Conservation (phyloP, 2,329 filamentous ascomycete genomes). For the Mycogone perniciosa region DNA sequence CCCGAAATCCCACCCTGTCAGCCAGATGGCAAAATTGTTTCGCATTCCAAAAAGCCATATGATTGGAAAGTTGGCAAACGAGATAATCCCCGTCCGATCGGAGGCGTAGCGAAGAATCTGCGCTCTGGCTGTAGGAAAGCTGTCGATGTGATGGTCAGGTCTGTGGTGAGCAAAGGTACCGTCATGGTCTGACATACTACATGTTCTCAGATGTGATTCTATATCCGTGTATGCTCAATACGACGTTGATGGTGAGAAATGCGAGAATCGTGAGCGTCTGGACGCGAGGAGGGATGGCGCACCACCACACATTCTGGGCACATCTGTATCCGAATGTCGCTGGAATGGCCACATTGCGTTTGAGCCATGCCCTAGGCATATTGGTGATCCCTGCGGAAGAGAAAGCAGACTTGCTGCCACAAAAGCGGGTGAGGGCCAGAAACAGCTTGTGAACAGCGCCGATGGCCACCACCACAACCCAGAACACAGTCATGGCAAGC, state of each 20-base stretch:
- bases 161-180: neutral
- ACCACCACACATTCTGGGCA: constrained; percentile 39
- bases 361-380: constrained; percentile 22
- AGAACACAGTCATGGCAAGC: constrained; percentile 34
- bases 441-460: constrained; percentile 29
- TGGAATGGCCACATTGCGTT: constrained; percentile 30
- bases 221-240: constrained; percentile 32
- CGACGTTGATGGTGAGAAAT: constrained; percentile 35
- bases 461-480: constrained; percentile 32
- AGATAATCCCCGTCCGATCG: constrained; percentile 58
- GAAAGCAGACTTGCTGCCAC: neutral
- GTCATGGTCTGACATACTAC: constrained; percentile 27
- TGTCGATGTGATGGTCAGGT: constrained; percentile 13
- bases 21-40: constrained; percentile 60
- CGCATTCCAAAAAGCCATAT: constrained; percentile 62
- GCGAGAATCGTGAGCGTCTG: constrained; percentile 34
- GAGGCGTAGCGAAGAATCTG: constrained; percentile 49
- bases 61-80: constrained; percentile 56
- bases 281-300: constrained; percentile 38
- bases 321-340: constrained; percentile 39
- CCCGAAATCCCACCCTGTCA: constrained; percentile 62
- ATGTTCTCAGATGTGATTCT: constrained; percentile 31
- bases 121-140: constrained; percentile 27
- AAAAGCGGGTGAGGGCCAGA: constrained; percentile 7
- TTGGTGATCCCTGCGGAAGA: constrained; percentile 6